Conservation (phyloP, 2,329 filamentous ascomycete species). For the Trichoderma sp. region DNA sequence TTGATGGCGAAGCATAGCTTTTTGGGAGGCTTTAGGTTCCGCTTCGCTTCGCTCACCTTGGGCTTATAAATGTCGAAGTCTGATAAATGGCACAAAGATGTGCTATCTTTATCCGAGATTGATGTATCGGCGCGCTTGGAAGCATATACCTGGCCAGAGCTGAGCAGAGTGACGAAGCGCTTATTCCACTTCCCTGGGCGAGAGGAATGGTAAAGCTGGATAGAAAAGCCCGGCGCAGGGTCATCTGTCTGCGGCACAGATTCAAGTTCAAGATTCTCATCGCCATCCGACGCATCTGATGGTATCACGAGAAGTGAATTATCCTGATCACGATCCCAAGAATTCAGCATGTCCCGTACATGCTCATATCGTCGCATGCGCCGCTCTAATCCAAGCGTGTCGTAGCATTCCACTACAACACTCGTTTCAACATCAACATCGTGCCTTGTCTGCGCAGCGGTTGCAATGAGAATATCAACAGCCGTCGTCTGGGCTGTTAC, state of each 20-base stretch:
- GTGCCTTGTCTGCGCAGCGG: slow-evolving; percentile 65
- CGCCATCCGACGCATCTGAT: slow-evolving; percentile 57
- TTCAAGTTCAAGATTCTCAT: slow-evolving; percentile 65
- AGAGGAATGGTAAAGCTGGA: slow-evolving; percentile 80
- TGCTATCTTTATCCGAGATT: slow-evolving; percentile 65
- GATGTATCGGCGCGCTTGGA: slow-evolving; percentile 71
- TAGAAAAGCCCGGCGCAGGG: slow-evolving; percentile 67
- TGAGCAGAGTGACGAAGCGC: slow-evolving; percentile 73
- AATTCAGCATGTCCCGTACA: slow-evolving; percentile 86
- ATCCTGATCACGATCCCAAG: slow-evolving; percentile 82
- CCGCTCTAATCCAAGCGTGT: slow-evolving; percentile 76
- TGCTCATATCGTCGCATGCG: slow-evolving; percentile 84
- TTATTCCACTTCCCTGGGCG: slow-evolving; percentile 88
- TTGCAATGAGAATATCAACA: slow-evolving; percentile 71
- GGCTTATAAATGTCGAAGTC: slow-evolving; percentile 92
- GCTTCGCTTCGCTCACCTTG: slow-evolving; percentile 67
- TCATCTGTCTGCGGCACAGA: slow-evolving; percentile 62
- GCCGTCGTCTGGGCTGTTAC: slow-evolving; percentile 75
- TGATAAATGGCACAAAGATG: slow-evolving; percentile 79
- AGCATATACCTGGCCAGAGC: slow-evolving; percentile 71
- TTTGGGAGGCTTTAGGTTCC: slow-evolving; percentile 80
- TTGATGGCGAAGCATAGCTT: slow-evolving; percentile 86
- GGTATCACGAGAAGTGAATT: slow-evolving; percentile 73
- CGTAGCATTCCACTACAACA: slow-evolving; percentile 78
- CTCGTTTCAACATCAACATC: slow-evolving; percentile 66